Percentiles rank a stretch among this genome's conserved stretches.
Evolutionary conservation across 1,284 basidiomycete genomes (phyloP).

Genomic region (Trametes pubescens): DNA sequence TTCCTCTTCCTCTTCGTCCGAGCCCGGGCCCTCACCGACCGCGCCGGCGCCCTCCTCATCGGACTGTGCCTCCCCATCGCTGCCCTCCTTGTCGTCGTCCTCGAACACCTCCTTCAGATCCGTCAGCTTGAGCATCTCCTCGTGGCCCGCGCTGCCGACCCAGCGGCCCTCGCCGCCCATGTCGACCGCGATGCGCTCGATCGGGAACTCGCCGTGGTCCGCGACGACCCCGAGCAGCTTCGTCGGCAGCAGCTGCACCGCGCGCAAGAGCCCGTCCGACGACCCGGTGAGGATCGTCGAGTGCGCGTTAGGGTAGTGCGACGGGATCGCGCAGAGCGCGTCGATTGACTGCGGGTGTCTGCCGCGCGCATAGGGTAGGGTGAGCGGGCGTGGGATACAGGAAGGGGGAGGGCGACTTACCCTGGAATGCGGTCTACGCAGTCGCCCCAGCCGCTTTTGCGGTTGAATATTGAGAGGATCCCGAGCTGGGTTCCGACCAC

Average conservation of each 20-base stretch:
- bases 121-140: conserved; percentile 86
- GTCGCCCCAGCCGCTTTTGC: conserved; percentile 87
- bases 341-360: conserved; percentile 92
- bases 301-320: conserved; percentile 67
- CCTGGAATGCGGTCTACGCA: conserved; percentile 95
- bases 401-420: conserved; percentile 43
- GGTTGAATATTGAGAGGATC: conserved; percentile 91
- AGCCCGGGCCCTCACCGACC: conserved; percentile 45
- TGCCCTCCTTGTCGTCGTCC: conserved; percentile 54
- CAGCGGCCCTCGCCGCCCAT: conserved; percentile 69
- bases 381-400: neutral
- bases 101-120: conserved; percentile 77
- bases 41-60: conserved; percentile 27
- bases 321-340: conserved; percentile 78
- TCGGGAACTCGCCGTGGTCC: conserved; percentile 90
- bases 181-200: conserved; percentile 82
- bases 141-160: conserved; percentile 95
- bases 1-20: conserved; percentile 46
- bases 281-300: conserved; percentile 91
- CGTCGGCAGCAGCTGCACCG: conserved; percentile 90
- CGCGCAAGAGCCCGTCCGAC: conserved; percentile 91
- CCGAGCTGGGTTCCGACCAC: conserved; percentile 93
- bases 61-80: conserved; percentile 41
- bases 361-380: neutral
- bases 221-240: conserved; percentile 91